Evolutionary conservation across 208 protist species (phyloP), one percentile per base, ranked within the genome.

Genomic region (Tritrichomonas musculus): DNA sequence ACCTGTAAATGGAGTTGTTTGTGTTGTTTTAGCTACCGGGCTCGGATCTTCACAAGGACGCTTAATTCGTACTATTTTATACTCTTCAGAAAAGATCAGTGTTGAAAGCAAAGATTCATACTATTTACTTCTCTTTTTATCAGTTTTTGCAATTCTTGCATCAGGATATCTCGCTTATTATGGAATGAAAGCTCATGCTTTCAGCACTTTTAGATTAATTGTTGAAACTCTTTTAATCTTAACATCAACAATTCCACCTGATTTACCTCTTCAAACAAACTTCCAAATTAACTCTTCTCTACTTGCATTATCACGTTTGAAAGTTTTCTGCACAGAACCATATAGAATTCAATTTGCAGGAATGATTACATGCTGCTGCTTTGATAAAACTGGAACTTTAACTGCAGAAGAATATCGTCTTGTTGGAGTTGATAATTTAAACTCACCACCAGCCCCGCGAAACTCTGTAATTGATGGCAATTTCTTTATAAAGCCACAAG

Each of bases 301-400:
- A 25, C 93, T 98, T 27, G 95, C 96, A 11, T 96, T 93, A 25
- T 50, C 53, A 39, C 44, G 72, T 47, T 25, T 50, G 1, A 44
- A 92, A 14, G 96, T 98, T 53, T 98, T 97, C 92, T 98, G 97
- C 94, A 98, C 97, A 44, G 97, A 99, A 96, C 99, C 99, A 25
- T 99, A 99, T 95, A 96, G 99, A 60, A 99, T 99, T 94, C 98
- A 99, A 22, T 98, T 98, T 93, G 99, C 98, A 14, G 99, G 99
- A 47, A 98, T 60, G 57, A 96, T 99, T 27, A 97, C 98, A 94
- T 96, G 97, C 13, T 99, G 98, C 95, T 99, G 98, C 96, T 99
- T 99, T 95, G 99, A 99, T 96, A 99, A 99, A 96, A 99, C 99
- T 8, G 99, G 99, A 73, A 99, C 98, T n/a, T 96, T 99, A 33